Percentiles rank a stretch among this genome's conserved stretches.
These are phyloP conservation scores for Globisporangium uncinulatum DNA, from an alignment of 352 stramenopile genomes.

Conservation along the genomic window DNA sequence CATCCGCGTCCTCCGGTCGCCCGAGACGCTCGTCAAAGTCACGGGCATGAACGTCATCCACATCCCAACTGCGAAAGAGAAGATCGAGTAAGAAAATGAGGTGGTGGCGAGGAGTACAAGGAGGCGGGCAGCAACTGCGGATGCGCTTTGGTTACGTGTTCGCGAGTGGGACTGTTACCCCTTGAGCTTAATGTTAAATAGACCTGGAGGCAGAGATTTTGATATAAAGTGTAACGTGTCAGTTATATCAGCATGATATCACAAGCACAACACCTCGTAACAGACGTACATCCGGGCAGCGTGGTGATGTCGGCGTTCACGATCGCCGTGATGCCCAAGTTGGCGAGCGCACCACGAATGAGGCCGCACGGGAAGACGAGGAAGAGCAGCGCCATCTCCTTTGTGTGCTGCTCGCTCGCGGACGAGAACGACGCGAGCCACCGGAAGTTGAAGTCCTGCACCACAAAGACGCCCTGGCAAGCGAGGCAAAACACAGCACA, in stretches of 20 bases:
- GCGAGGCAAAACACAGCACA: background rate
- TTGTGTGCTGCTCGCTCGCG: constrained; percentile 69
- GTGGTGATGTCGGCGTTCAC: constrained; percentile 93
- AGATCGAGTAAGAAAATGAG: constrained; percentile 45
- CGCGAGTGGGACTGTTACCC: constrained; percentile 24
- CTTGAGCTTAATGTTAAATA: constrained; percentile 92
- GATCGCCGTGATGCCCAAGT: constrained; percentile 92
- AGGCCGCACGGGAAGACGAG: constrained; percentile 95
- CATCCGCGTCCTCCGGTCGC: constrained; percentile 75
- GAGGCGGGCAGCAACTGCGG: background rate
- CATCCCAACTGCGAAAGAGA: constrained; percentile 80
- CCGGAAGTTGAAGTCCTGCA: constrained; percentile 94
- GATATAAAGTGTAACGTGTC: background rate
- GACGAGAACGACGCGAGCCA: constrained; percentile 88
- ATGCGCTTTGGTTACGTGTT: no score
- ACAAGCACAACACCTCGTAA: no score
- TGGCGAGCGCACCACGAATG: constrained; percentile 92
- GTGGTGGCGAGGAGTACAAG: background rate
- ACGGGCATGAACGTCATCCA: constrained; percentile 83
- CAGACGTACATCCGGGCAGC: constrained; percentile 86
- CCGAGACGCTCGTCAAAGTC: constrained; percentile 81
- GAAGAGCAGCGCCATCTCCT: constrained; percentile 91
- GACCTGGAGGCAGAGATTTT: constrained; percentile 33
- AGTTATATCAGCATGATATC: background rate
- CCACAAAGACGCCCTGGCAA: constrained; percentile 85